phyloP scores from a whole-genome alignment of 495 filamentous ascomycete species.

The Neurospora intermedia region DNA sequence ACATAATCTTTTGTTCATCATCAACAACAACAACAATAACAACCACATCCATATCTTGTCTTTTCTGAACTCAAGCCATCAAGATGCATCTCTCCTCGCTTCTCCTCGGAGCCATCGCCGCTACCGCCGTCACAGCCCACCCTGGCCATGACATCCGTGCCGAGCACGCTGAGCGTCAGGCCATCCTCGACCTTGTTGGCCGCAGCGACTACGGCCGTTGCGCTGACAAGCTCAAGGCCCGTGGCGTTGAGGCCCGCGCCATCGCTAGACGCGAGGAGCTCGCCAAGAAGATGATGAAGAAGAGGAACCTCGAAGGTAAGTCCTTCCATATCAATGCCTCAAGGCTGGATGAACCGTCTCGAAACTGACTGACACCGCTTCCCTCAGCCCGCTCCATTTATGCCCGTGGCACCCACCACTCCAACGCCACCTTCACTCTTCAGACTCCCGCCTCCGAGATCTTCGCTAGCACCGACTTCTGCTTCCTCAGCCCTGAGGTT shows the following conservation, averaged over 20 bases:
- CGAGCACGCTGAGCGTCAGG: slow-evolving; percentile 36
- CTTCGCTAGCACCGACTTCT: slow-evolving; percentile 42
- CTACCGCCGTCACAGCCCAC: slow-evolving; percentile 24
- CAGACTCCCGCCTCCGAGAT: slow-evolving; percentile 15
- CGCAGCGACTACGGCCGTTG: slow-evolving; percentile 37
- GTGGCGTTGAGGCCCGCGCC: slow-evolving; percentile 35
- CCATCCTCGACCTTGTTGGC: slow-evolving; percentile 26
- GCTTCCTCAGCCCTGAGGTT: slow-evolving; percentile 42
- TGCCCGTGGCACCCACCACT: not conserved
- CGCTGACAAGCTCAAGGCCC: slow-evolving; percentile 37
- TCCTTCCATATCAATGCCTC: slow-evolving; percentile 3
- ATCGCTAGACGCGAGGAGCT: slow-evolving; percentile 32
- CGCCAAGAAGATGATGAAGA: slow-evolving; percentile 13
- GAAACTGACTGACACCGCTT: slow-evolving; percentile 4
- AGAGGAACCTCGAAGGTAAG: slow-evolving; percentile 8
- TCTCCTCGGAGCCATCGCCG: slow-evolving; percentile 7
- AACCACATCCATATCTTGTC: not conserved
- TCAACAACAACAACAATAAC: not conserved
- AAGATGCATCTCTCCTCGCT: slow-evolving; percentile 12
- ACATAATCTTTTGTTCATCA: not conserved
- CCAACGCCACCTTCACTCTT: slow-evolving; percentile 2
- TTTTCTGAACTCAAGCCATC: not conserved
- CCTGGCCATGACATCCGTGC: slow-evolving; percentile 38
- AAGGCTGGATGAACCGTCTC: not conserved
- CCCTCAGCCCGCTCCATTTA: not conserved